phyloP scores from a whole-genome alignment of 169 alveolate genomes.

The Amoebophrya sp. region DNA sequence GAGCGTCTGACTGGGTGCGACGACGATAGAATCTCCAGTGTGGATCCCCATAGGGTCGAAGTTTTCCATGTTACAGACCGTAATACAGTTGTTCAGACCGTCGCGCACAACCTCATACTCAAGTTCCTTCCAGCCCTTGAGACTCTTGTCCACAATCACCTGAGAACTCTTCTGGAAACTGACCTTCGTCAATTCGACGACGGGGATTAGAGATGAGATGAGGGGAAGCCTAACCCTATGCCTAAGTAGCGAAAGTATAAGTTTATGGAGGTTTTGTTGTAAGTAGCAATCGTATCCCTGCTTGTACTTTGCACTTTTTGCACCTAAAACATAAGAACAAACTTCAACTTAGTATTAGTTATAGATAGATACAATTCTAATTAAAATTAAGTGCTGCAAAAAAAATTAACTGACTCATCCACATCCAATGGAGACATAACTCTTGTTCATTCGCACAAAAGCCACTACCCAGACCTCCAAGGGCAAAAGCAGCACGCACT shows the following conservation, averaged over 20 bases:
- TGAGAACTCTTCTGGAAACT: conserved; percentile 24
- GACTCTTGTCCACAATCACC: conserved; percentile 72
- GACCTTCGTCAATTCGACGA: background rate
- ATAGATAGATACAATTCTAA: too few species aligned
- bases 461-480: conserved; percentile 55
- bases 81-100: conserved; percentile 70
- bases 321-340: too few species aligned
- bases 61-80: conserved; percentile 81
- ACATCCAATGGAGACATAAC: background rate
- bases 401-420: background rate
- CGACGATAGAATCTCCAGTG: conserved; percentile 84
- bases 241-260: too few species aligned
- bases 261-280: too few species aligned
- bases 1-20: conserved; percentile 82
- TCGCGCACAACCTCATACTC: conserved; percentile 79
- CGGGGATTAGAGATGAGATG: too few species aligned
- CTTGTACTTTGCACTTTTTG: too few species aligned
- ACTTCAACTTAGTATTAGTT: too few species aligned
- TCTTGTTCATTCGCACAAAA: conserved; percentile 36
- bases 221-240: too few species aligned
- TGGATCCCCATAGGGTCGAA: conserved; percentile 81
- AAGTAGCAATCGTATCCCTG: too few species aligned
- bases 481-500: conserved; percentile 74
- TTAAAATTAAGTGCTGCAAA: too few species aligned
- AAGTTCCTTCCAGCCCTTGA: conserved; percentile 79